Conservation (phyloP, 768 basidiomycete species). For the Crassisporium funariophilum region DNA sequence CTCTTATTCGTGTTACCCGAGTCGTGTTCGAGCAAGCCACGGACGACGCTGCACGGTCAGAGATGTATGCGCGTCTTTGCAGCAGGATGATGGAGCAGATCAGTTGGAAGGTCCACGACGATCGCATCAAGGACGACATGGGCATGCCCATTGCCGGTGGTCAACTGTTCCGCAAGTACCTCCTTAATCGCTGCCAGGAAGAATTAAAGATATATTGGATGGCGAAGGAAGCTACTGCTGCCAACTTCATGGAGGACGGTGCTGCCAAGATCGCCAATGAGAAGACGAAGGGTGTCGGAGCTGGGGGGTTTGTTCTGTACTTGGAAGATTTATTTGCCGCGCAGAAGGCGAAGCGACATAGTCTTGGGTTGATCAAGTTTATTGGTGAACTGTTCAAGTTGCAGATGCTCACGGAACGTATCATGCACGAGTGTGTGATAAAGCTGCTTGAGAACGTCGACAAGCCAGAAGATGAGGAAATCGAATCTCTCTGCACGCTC, state of each 20-base stretch:
- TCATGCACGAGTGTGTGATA: conserved; percentile 99
- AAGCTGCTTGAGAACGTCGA: conserved; percentile 92
- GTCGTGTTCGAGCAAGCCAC: conserved; percentile 98
- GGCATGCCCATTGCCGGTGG: conserved; percentile 93
- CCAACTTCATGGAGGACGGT: conserved; percentile 84
- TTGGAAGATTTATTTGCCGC: conserved; percentile 96
- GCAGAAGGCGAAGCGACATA: conserved; percentile 96
- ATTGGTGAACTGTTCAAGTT: conserved; percentile 99
- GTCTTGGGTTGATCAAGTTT: conserved; percentile 96
- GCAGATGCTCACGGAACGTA: conserved; percentile 96
- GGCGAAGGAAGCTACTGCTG: conserved; percentile 80
- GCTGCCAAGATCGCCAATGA: conserved; percentile 72
- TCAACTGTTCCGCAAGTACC: conserved; percentile 94
- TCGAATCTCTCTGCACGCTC: conserved; percentile 94
- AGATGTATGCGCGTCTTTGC: conserved; percentile 97
- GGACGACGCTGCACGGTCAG: conserved; percentile 93
- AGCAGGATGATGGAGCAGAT: conserved; percentile 96
- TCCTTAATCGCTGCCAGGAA: conserved; percentile 95
- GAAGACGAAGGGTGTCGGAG: conserved; percentile 45
- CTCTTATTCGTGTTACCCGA: conserved; percentile 93
- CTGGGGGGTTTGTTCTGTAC: conserved; percentile 72
- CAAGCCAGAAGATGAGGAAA: conserved; percentile 96
- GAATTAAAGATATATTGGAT: conserved; percentile 98
- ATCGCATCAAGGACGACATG: conserved; percentile 77
- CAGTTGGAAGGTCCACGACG: conserved; percentile 84